Conservation (phyloP, 1,284 basidiomycete species). For the Megacollybia platyphylla region DNA sequence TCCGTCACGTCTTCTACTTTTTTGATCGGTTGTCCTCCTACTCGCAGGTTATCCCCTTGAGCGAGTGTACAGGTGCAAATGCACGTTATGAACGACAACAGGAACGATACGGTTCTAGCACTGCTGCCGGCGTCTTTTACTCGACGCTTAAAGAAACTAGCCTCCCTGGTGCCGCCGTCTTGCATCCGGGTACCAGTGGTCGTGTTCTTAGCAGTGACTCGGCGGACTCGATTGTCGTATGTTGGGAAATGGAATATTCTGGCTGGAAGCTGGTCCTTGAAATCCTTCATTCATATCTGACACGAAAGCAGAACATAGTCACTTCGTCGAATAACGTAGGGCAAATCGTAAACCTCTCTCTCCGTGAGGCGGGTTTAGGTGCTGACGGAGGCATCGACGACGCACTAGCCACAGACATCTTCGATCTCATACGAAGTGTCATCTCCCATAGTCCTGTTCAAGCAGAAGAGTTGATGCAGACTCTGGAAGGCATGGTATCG, state of each 20-base stretch:
- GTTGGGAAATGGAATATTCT: constrained; percentile 73
- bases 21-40: constrained; percentile 63
- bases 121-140: constrained; percentile 44
- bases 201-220: constrained; percentile 63
- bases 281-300: constrained; percentile 60
- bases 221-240: constrained; percentile 58
- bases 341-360: constrained; percentile 30
- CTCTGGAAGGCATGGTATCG: constrained; percentile 44
- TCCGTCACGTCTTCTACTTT: constrained; percentile 60
- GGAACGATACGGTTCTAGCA: constrained; percentile 43
- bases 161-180: constrained; percentile 62
- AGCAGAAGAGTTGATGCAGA: constrained; percentile 53
- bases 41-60: constrained; percentile 59
- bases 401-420: constrained; percentile 50
- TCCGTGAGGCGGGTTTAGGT: constrained; percentile 64
- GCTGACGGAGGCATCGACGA: constrained; percentile 44
- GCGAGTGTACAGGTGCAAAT: constrained; percentile 46
- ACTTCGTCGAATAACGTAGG: constrained; percentile 26
- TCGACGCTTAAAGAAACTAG: constrained; percentile 53
- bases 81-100: constrained; percentile 58
- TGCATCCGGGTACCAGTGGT: constrained; percentile 57
- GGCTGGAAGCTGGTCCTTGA: constrained; percentile 79
- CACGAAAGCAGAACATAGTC: constrained; percentile 35
- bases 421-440: constrained; percentile 70
- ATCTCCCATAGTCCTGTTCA: constrained; percentile 56